Conservation (phyloP, 345 rosid species). For the Physaria fendleri region DNA sequence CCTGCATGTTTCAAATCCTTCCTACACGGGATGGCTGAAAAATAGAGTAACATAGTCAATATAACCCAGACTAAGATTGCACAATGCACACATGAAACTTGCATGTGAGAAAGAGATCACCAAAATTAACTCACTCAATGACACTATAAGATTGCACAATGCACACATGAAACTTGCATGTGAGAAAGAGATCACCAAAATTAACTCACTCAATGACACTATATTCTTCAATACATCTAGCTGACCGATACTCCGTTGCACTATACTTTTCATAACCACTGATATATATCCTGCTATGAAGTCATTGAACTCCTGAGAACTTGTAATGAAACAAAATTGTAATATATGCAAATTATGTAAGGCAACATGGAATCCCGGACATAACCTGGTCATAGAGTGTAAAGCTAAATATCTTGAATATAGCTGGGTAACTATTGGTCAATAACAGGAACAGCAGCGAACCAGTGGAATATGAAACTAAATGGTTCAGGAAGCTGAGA, state of each 20-base stretch:
- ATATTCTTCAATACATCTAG: constrained; percentile 83
- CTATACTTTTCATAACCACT: constrained; percentile 84
- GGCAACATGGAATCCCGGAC: background rate
- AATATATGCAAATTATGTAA: background rate
- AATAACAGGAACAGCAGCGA: no score
- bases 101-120: background rate
- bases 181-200: background rate
- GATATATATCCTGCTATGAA: constrained; percentile 70
- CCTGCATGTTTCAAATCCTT: constrained; percentile 66
- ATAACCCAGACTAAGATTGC: background rate
- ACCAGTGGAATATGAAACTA: no score
- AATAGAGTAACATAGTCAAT: background rate
- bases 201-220: constrained; percentile 55
- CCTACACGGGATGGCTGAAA: constrained; percentile 38
- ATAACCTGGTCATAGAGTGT: no score
- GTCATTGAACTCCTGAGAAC: constrained; percentile 79
- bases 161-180: background rate
- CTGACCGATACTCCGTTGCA: constrained; percentile 75
- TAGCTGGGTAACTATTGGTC: no score
- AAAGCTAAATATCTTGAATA: no score
- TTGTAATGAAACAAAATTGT: background rate
- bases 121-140: constrained; percentile 46
- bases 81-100: background rate
- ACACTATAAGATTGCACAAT: no score
- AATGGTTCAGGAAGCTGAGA: no score